Base-by-base conservation (phyloP, 768 basidiomycete genomes). In the Candolleomyces aberdarensis region DNA sequence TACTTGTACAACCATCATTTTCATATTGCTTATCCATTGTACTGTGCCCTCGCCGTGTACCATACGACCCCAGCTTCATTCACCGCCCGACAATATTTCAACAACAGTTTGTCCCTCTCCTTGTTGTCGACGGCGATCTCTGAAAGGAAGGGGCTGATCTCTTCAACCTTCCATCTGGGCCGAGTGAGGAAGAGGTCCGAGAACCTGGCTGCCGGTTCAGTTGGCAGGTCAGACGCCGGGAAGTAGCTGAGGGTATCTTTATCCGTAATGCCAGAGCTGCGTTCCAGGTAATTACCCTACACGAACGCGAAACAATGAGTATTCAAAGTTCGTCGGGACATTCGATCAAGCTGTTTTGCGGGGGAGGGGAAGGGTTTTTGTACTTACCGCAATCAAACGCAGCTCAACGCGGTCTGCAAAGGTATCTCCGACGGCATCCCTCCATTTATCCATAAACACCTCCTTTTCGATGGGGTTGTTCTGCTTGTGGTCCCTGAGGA, bases 91-190 rank as follows among this genome's bases (percentile, higher is more conserved):
- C 92, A 92, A 68, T 89, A 92, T 75, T 94, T 98, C 47, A 93
- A 82, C 43, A 97, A 75, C 63, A 96, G 70, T 71, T 88, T 94
- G 70, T 98, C 96, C 44, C 91, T 80, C 68, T 93, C 93, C 72
- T 97, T 96, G 8, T 78, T 75, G 69, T 92, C 87, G n/a, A 94
- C 78, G 0, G 88, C 88, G 58, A 97, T 85, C 63, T 94, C 94
- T 6, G 78, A 73, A 13, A 98, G 75, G 75, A 96, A 98, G 4
- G 90, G 91, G 29, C 76, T 74, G 62, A 98, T 90, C 17, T 96
- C 93, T 13, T 89, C 86, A 6, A 80, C 82, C 67, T 82, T 86
- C 93, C 94, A 95, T 49, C 83, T 83, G 20, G 83, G 63, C 5
- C 88, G 85, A 9, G 88, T 89, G 43, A 92, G 78, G 79, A 99